Conservation (phyloP, 2,329 filamentous ascomycete species). For the Fusarium veterinarium region DNA sequence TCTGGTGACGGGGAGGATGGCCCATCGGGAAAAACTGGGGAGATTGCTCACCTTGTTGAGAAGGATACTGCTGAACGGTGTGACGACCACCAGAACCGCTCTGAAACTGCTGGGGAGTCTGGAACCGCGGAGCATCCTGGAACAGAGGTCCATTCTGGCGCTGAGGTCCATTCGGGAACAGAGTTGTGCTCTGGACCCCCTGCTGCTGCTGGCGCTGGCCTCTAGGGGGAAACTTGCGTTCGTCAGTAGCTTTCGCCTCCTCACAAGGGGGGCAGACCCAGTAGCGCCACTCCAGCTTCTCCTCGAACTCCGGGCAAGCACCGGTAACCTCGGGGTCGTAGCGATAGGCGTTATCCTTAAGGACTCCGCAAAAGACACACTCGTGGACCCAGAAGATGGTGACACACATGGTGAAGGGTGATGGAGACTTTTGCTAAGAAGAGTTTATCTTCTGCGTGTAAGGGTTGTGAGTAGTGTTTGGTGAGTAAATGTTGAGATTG, state of each 20-base stretch:
- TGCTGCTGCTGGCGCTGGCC: not conserved
- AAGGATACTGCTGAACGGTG: not conserved
- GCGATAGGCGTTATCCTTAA: not conserved
- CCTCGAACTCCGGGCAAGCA: not conserved
- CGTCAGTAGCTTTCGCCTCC: not conserved
- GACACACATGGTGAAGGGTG: not conserved
- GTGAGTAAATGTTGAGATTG: not conserved
- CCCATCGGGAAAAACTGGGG: not conserved
- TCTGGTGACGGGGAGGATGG: not conserved
- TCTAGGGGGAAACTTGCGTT: not conserved
- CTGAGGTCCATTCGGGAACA: not conserved
- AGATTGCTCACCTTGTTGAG: not conserved
- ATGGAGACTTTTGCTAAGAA: fast-evolving
- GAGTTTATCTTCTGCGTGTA: no score
- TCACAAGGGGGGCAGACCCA: not conserved
- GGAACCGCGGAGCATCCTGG: not conserved
- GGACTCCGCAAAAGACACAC: not conserved
- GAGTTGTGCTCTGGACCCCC: not conserved
- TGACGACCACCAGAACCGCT: not conserved
- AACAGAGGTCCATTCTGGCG: not conserved
- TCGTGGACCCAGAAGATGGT: not conserved
- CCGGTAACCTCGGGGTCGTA: not conserved
- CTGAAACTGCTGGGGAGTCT: not conserved
- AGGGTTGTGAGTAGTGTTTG: not conserved
- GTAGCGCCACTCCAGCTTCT: not conserved